Evolutionary conservation across 1,284 basidiomycete genomes (phyloP).

Genomic region (Marasmius sp.): DNA sequence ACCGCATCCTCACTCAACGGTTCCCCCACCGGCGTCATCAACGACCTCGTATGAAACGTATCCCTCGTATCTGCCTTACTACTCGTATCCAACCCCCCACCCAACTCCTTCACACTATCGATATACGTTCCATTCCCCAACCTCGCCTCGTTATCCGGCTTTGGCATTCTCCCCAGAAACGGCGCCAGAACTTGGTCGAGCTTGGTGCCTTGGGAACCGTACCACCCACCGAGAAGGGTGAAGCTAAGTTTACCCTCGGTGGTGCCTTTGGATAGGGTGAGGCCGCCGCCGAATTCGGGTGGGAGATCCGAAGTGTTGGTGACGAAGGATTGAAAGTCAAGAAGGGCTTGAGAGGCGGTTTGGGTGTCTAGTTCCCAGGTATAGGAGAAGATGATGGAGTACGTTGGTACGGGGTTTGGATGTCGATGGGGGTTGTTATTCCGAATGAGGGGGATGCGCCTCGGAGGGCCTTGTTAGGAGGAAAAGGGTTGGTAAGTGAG

Average conservation of each 20-base stretch:
- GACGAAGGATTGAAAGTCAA: slow-evolving; percentile 18
- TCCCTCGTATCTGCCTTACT: slow-evolving; percentile 2
- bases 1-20: slow-evolving; percentile 16
- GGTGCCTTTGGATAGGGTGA: slow-evolving; percentile 3
- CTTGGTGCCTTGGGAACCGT: neutral
- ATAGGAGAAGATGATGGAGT: slow-evolving; percentile 21
- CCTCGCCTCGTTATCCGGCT: slow-evolving; percentile 16
- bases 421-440: slow-evolving; percentile 28
- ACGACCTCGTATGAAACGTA: slow-evolving; percentile 29
- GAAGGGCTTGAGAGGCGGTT: slow-evolving; percentile 14
- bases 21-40: slow-evolving; percentile 14
- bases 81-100: neutral
- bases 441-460: slow-evolving; percentile 32
- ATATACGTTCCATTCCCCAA: slow-evolving; percentile 29
- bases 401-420: slow-evolving; percentile 26
- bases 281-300: slow-evolving; percentile 13
- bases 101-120: neutral
- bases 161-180: slow-evolving; percentile 27
- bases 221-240: slow-evolving; percentile 8
- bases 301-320: slow-evolving; percentile 5
- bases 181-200: slow-evolving; percentile 22
- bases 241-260: slow-evolving; percentile 4
- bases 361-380: slow-evolving; percentile 13
- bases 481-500: too few relatives aligned
- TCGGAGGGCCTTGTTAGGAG: slow-evolving; percentile 24